A percentile compares a stretch with the other conserved stretches of the same genome.
These are phyloP conservation scores for Annulohypoxylon maeteangense DNA, from an alignment of 495 filamentous ascomycete genomes.

Conservation along the genomic window DNA sequence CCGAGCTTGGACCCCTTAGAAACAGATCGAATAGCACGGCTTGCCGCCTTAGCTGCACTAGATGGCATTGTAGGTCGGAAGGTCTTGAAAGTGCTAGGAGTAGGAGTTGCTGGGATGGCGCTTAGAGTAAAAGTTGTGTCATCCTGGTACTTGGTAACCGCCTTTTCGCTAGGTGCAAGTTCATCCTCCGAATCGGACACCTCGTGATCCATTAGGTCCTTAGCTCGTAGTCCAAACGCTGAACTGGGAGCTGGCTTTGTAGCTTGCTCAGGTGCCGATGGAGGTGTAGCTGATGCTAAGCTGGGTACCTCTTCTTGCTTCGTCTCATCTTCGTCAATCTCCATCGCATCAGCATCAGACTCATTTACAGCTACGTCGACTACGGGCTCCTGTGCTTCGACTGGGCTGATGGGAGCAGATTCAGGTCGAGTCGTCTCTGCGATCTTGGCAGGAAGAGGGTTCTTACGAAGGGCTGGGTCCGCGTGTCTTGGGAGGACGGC, in stretches of 20 bases:
- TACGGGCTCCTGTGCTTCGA: conserved; percentile 29
- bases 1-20: conserved; percentile 51
- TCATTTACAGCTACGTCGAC: conserved; percentile 51
- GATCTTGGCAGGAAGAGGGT: conserved; percentile 29
- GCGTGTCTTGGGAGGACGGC: conserved; percentile 61
- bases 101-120: conserved; percentile 49
- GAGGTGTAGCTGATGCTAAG: conserved; percentile 45
- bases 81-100: conserved; percentile 46
- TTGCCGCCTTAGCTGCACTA: conserved; percentile 36
- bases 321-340: conserved; percentile 43
- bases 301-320: conserved; percentile 22
- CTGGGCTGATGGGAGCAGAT: not conserved
- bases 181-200: conserved; percentile 68
- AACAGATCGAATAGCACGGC: conserved; percentile 45
- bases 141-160: conserved; percentile 32
- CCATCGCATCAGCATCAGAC: conserved; percentile 51
- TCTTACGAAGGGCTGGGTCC: conserved; percentile 54
- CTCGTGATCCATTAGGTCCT: conserved; percentile 48
- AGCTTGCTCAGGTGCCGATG: conserved; percentile 40
- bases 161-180: conserved; percentile 48
- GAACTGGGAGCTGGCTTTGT: conserved; percentile 29
- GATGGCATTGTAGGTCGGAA: conserved; percentile 39
- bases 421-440: conserved; percentile 18
- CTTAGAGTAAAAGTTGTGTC: conserved; percentile 37
- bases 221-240: conserved; percentile 50